Percentiles rank a stretch among this genome's conserved stretches.
Conservation (phyloP, 192 early-diverging fungal species). For the Mycoemilia scoparia region DNA sequence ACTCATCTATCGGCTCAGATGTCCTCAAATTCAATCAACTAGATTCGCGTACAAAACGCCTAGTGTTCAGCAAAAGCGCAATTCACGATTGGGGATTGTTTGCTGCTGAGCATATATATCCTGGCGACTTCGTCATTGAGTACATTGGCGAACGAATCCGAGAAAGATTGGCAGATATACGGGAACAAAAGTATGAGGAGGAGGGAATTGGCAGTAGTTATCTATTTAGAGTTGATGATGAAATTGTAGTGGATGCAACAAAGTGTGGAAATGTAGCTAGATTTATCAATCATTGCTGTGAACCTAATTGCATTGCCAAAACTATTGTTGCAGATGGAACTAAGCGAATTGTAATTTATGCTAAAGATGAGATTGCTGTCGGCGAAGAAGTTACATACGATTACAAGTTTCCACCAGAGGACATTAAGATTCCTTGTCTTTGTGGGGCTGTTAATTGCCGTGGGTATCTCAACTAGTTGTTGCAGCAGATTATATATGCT, state of each 20-base stretch:
- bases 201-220: slow-evolving; percentile 88
- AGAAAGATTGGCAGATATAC: slow-evolving; percentile 81
- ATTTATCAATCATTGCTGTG: slow-evolving; percentile 96
- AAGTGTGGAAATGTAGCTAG: slow-evolving; percentile 93
- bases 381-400: slow-evolving; percentile 99
- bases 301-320: slow-evolving; percentile 97
- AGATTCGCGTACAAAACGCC: slow-evolving; percentile 72
- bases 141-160: slow-evolving; percentile 96
- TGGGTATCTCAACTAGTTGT: slow-evolving; percentile 49
- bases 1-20: slow-evolving; percentile 35
- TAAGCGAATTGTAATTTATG: slow-evolving; percentile 97
- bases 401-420: slow-evolving; percentile 59
- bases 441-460: slow-evolving; percentile 76
- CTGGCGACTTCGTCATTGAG: slow-evolving; percentile 92
- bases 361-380: slow-evolving; percentile 76
- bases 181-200: slow-evolving; percentile 86
- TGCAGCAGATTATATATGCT: slow-evolving; percentile 2
- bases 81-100: slow-evolving; percentile 99
- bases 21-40: slow-evolving; percentile 83
- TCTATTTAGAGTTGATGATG: slow-evolving; percentile 89
- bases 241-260: slow-evolving; percentile 93
- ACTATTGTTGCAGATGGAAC: slow-evolving; percentile 79
- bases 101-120: slow-evolving; percentile 83
- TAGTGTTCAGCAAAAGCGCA: slow-evolving; percentile 77
- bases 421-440: slow-evolving; percentile 86